Evolutionary conservation across 441 rosid genomes (phyloP).

Genomic region (Erodium trifolium): DNA sequence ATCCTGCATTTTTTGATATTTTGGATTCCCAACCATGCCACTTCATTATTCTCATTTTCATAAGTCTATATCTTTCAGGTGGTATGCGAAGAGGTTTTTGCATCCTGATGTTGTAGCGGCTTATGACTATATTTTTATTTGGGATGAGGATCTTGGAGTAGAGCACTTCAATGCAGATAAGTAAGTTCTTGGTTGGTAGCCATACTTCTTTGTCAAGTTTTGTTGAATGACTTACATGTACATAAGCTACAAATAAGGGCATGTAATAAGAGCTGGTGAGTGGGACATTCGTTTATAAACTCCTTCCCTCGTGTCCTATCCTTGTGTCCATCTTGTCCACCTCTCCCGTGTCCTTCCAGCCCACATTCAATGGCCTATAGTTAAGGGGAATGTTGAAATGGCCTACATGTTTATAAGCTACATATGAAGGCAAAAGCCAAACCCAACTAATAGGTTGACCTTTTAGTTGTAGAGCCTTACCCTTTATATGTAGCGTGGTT

Average conservation of each 20-base stretch:
- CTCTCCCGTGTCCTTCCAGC: not conserved
- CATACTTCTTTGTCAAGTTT: constrained; percentile 13
- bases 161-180: constrained; percentile 62
- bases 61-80: constrained; percentile 32
- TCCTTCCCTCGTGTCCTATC: not conserved
- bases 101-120: constrained; percentile 70
- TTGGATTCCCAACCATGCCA: no score
- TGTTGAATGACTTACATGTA: not conserved
- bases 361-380: not conserved
- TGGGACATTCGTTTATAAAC: not conserved
- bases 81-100: constrained; percentile 71
- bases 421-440: constrained; percentile 1
- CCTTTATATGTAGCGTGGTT: not conserved
- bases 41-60: constrained; percentile 10
- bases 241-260: not conserved
- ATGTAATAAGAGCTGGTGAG: not conserved
- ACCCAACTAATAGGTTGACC: not conserved
- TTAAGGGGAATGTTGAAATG: not conserved
- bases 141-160: constrained; percentile 40
- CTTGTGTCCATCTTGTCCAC: not conserved
- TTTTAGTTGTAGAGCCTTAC: not conserved
- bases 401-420: not conserved
- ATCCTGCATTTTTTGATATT: constrained; percentile 2
- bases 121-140: constrained; percentile 42
- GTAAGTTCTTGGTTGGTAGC: constrained; percentile 25